Conservation (phyloP, 345 rosid genomes). For the Citrus inodora region DNA sequence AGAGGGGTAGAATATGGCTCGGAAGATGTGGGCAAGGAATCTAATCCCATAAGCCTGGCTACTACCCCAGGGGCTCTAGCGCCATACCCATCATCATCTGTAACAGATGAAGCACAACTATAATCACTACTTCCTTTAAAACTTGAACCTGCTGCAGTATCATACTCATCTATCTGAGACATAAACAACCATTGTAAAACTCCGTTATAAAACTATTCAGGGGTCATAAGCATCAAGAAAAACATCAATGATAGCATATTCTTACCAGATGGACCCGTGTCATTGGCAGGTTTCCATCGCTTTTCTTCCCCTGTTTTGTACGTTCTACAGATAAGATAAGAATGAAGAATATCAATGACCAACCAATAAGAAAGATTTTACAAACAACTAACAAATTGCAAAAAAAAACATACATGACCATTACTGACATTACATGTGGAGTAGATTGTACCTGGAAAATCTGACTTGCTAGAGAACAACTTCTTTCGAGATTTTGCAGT, state of each 20-base stretch:
- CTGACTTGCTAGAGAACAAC: conserved; percentile 76
- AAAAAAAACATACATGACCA: not conserved
- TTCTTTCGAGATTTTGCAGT: conserved; percentile 92
- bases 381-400: not conserved
- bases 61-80: conserved; percentile 83
- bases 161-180: conserved; percentile 71
- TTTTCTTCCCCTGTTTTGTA: conserved; percentile 59
- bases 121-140: conserved; percentile 57
- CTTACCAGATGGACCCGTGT: conserved; percentile 50
- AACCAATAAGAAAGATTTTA: conserved; percentile 7
- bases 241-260: not conserved
- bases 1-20: conserved; percentile 58
- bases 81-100: conserved; percentile 84
- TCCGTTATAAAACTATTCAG: not conserved
- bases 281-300: conserved; percentile 61
- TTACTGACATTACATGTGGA: not conserved
- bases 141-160: conserved; percentile 42
- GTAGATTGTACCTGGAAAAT: conserved; percentile 46
- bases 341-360: conserved; percentile 1
- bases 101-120: conserved; percentile 91
- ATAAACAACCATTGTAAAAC: not conserved
- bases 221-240: not conserved
- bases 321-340: conserved; percentile 28
- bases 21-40: conserved; percentile 64
- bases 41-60: conserved; percentile 97